phyloP scores from a whole-genome alignment of 495 filamentous ascomycete species.

The Aspergillus affinis region DNA sequence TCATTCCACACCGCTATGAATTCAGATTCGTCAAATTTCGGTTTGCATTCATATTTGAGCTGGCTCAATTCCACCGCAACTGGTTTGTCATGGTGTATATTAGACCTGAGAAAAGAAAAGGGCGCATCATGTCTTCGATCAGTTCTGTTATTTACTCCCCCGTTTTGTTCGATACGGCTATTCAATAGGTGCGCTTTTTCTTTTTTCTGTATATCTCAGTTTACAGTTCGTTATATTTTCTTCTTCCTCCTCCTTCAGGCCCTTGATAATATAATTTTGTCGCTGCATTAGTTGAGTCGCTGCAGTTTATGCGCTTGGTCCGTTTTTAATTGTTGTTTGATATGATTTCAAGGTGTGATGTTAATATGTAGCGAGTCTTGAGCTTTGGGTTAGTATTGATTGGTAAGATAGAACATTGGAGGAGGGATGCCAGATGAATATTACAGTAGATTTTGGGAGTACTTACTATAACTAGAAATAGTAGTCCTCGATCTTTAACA shows the following conservation, averaged over 20 bases:
- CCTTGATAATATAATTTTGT: constrained; percentile 5
- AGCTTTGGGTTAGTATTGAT: too few relatives aligned
- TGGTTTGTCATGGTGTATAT: constrained; percentile 33
- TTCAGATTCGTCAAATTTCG: constrained; percentile 14
- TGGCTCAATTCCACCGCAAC: constrained; percentile 22
- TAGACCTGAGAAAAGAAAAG: constrained; percentile 24
- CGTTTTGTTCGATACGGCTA: constrained; percentile 6
- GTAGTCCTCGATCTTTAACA: too few relatives aligned
- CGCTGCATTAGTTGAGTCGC: not conserved
- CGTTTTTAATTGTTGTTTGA: not conserved
- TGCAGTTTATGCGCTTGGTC: not conserved
- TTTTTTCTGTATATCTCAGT: not conserved
- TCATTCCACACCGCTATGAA: not conserved
- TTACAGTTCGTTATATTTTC: not conserved
- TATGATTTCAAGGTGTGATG: too few relatives aligned
- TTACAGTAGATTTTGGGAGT: too few relatives aligned
- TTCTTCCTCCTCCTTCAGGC: not conserved
- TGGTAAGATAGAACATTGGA: too few relatives aligned
- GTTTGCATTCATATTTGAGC: constrained; percentile 26
- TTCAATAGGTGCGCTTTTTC: not conserved
- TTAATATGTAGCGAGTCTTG: too few relatives aligned
- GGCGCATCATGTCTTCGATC: constrained; percentile 18
- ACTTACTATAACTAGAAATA: too few relatives aligned
- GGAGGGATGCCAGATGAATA: too few relatives aligned
- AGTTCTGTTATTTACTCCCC: constrained; percentile 10